phyloP scores from a whole-genome alignment of 2,329 filamentous ascomycete species.

The Acrocalymma vagum region DNA sequence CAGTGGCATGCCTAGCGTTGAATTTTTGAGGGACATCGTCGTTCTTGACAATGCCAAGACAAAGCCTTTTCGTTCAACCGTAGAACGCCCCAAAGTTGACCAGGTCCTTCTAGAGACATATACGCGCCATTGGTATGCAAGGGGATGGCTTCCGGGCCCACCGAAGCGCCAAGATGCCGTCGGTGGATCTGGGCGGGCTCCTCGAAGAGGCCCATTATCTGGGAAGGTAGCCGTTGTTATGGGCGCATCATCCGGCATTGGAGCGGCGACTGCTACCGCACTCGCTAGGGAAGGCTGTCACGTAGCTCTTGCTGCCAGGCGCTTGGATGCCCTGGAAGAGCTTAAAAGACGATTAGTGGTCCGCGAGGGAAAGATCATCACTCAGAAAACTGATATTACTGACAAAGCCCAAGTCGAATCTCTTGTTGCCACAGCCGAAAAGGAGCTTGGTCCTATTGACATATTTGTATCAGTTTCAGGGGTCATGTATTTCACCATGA shows the following conservation, averaged over 20 bases:
- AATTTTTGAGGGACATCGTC: slow-evolving; percentile 74
- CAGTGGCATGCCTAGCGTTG: slow-evolving; percentile 79
- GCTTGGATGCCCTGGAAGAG: slow-evolving; percentile 71
- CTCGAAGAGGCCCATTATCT: slow-evolving; percentile 66
- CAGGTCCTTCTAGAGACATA: slow-evolving; percentile 77
- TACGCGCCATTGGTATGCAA: slow-evolving; percentile 79
- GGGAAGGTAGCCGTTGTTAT: slow-evolving; percentile 80
- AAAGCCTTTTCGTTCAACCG: slow-evolving; percentile 63
- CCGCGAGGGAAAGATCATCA: slow-evolving; percentile 71
- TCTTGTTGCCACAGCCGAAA: slow-evolving; percentile 66
- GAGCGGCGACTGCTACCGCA: slow-evolving; percentile 75
- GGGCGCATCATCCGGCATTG: slow-evolving; percentile 81
- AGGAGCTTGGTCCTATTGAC: slow-evolving; percentile 75
- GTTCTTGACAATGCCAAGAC: slow-evolving; percentile 77
- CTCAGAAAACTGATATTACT: slow-evolving; percentile 77
- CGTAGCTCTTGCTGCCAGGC: slow-evolving; percentile 76
- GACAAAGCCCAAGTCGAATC: slow-evolving; percentile 70
- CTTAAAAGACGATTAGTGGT: slow-evolving; percentile 69
- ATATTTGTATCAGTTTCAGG: slow-evolving; percentile 83
- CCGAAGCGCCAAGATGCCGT: slow-evolving; percentile 62
- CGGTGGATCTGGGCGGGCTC: slow-evolving; percentile 54
- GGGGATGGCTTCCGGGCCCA: slow-evolving; percentile 76
- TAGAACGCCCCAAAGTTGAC: slow-evolving; percentile 75
- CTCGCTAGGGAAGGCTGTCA: slow-evolving; percentile 76
- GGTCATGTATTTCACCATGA: slow-evolving; percentile 91